phyloP scores from a whole-genome alignment of 169 alveolate genomes.

The Plasmodium yoelii region DNA sequence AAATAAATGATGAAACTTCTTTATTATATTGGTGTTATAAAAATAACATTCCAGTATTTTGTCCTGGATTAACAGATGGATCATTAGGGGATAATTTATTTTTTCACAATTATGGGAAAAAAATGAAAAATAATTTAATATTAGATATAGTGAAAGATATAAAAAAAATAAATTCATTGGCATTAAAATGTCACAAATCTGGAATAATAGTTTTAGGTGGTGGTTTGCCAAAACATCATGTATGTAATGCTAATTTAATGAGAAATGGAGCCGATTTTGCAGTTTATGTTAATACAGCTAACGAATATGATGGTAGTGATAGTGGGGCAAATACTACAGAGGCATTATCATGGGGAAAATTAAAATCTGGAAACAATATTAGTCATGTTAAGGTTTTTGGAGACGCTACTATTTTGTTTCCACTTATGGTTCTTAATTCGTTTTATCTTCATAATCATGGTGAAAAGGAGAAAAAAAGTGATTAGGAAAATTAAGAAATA shows the following conservation, averaged over 20 bases:
- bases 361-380: conserved; percentile 91
- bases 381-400: conserved; percentile 97
- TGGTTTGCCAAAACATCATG: conserved; percentile 99
- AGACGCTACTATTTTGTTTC: conserved; percentile 96
- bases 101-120: conserved; percentile 89
- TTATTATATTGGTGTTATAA: conserved; percentile 98
- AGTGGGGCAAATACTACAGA: conserved; percentile 99
- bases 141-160: conserved; percentile 96
- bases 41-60: conserved; percentile 98
- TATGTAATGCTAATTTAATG: conserved; percentile 99
- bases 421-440: conserved; percentile 95
- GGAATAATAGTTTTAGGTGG: conserved; percentile 99
- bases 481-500: not conserved
- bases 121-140: conserved; percentile 85
- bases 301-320: conserved; percentile 99
- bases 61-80: conserved; percentile 99
- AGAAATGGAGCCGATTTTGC: conserved; percentile 99
- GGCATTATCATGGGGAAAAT: conserved; percentile 99
- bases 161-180: conserved; percentile 93
- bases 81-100: conserved; percentile 97
- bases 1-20: conserved; percentile 95
- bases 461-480: conserved; percentile 5
- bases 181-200: conserved; percentile 93
- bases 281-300: conserved; percentile 97
- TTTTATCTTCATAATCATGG: conserved; percentile 86